Conservation (phyloP, 805 yeast genomes). For the Candida maris region DNA sequence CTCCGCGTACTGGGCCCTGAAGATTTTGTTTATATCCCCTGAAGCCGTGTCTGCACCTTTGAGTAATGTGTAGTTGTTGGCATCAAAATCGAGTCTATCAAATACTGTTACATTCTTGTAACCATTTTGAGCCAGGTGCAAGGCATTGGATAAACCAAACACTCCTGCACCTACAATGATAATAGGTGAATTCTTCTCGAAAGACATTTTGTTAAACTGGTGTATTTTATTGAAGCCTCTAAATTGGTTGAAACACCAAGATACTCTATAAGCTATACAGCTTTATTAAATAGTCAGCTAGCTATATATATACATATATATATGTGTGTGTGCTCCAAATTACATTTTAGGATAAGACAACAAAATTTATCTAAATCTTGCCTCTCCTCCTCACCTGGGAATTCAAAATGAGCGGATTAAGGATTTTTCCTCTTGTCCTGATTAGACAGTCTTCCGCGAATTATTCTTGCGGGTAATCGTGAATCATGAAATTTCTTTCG, state of each 20-base stretch:
- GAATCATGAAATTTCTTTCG: no score
- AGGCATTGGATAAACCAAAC: constrained; percentile 49
- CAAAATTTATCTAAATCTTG: no score
- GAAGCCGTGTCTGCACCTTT: constrained; percentile 40
- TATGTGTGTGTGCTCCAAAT: no score
- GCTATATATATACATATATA: no score
- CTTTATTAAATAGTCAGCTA: background rate
- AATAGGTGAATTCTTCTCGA: constrained; percentile 23
- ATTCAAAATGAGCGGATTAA: no score
- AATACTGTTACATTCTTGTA: constrained; percentile 35
- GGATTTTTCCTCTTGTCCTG: no score
- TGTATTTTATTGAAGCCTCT: background rate
- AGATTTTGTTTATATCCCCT: constrained; percentile 38
- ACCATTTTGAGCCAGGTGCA: constrained; percentile 37
- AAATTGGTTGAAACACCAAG: constrained; percentile 1
- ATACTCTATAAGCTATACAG: background rate
- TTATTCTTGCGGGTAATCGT: no score
- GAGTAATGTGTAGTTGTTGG: constrained; percentile 29
- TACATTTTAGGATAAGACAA: no score
- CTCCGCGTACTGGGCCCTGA: constrained; percentile 37
- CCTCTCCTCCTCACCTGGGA: no score
- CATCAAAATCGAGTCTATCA: constrained; percentile 34
- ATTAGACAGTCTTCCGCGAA: no score
- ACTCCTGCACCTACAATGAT: constrained; percentile 53
- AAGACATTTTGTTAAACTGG: constrained; percentile 4